Evolutionary conservation across 768 basidiomycete species (phyloP).

Genomic region (Crucibulum laeve): DNA sequence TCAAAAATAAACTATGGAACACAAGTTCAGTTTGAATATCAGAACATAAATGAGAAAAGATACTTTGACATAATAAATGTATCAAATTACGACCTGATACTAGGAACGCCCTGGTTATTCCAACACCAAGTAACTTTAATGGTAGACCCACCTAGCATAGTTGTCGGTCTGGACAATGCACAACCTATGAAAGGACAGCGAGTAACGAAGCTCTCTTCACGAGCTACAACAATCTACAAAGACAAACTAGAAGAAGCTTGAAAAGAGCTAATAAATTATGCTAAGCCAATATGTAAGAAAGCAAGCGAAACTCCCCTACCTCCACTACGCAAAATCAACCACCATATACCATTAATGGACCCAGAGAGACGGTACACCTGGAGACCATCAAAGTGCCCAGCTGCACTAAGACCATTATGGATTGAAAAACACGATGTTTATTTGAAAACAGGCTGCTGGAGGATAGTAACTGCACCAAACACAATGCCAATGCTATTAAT

Average conservation of each 20-base stretch:
- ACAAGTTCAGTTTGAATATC: constrained; percentile 23
- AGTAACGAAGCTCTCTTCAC: constrained; percentile 7
- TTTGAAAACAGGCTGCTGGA: constrained; percentile 21
- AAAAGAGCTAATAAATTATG: constrained; percentile 16
- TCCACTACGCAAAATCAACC: constrained; percentile 29
- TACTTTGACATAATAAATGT: constrained; percentile 36
- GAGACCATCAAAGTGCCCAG: constrained; percentile 31
- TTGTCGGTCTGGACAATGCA: constrained; percentile 17
- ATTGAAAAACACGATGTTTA: constrained; percentile 22
- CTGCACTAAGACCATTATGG: constrained; percentile 26
- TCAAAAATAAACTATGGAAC: constrained; percentile 27
- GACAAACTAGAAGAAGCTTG: constrained; percentile 13
- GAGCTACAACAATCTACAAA: constrained; percentile 8
- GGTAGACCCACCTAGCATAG: constrained; percentile 18
- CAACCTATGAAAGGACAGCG: constrained; percentile 11
- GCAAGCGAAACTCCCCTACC: constrained; percentile 22
- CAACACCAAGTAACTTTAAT: constrained; percentile 23
- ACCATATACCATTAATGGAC: constrained; percentile 35
- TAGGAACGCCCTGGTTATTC: constrained; percentile 35
- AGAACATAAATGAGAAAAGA: constrained; percentile 22
- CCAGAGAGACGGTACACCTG: constrained; percentile 23
- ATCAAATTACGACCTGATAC: constrained; percentile 32
- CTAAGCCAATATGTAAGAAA: constrained; percentile 14
- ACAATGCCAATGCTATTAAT: constrained; percentile 31
- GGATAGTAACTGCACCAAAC: constrained; percentile 24